Evolutionary conservation across 2,329 filamentous ascomycete species (phyloP).

Genomic region (Salinomyces thailandicus): DNA sequence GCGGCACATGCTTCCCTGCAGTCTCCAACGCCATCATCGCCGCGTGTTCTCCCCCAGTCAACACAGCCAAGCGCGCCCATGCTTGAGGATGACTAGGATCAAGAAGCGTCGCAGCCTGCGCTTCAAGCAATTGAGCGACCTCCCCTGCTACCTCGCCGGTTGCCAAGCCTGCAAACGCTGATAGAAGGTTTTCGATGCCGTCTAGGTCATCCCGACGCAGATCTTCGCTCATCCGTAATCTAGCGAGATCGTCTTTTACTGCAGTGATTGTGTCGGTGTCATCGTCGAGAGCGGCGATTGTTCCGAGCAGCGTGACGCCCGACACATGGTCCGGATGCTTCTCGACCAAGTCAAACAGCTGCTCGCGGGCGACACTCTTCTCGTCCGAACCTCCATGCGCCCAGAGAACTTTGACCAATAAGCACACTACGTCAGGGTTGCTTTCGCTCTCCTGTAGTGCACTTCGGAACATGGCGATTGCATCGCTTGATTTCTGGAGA

Average conservation of each 20-base stretch:
- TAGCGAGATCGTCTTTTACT: slow-evolving; percentile 65
- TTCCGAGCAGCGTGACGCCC: slow-evolving; percentile 69
- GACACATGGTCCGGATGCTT: slow-evolving; percentile 63
- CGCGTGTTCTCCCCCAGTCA: slow-evolving; percentile 44
- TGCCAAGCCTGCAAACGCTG: slow-evolving; percentile 55
- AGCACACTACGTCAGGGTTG: slow-evolving; percentile 73
- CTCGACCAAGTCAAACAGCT: slow-evolving; percentile 72
- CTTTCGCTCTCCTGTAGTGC: slow-evolving; percentile 66
- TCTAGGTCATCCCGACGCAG: slow-evolving; percentile 54
- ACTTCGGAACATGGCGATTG: slow-evolving; percentile 68
- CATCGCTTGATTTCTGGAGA: slow-evolving; percentile 47
- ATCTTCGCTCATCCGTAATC: slow-evolving; percentile 56
- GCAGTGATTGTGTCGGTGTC: slow-evolving; percentile 72
- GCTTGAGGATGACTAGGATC: slow-evolving; percentile 67
- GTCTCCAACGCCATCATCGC: slow-evolving; percentile 74
- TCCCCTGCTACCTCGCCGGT: slow-evolving; percentile 30
- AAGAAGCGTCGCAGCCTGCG: slow-evolving; percentile 69
- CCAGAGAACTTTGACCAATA: slow-evolving; percentile 88
- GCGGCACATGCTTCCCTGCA: slow-evolving; percentile 64
- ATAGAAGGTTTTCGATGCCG: slow-evolving; percentile 62
- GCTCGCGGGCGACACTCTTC: slow-evolving; percentile 62
- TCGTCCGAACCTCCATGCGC: slow-evolving; percentile 69
- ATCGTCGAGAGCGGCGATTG: slow-evolving; percentile 70
- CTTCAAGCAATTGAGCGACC: slow-evolving; percentile 50
- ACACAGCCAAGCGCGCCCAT: slow-evolving; percentile 64